phyloP scores from a whole-genome alignment of 2,329 filamentous ascomycete genomes.

The Botryotinia narcissicola region DNA sequence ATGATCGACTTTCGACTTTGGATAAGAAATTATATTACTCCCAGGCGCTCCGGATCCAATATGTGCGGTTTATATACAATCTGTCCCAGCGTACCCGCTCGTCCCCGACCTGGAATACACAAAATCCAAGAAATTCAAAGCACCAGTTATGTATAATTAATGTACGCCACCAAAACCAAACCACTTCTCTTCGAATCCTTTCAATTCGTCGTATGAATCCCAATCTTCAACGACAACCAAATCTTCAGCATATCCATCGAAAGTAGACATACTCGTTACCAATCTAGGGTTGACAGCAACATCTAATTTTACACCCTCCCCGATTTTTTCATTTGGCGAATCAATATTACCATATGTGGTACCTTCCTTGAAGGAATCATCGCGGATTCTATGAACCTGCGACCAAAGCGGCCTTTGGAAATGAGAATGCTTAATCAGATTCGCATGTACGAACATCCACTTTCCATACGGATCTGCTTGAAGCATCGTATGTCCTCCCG shows the following conservation, averaged over 20 bases:
- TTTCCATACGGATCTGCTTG: conserved; percentile 26
- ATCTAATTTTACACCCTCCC: conserved; percentile 26
- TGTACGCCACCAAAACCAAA: conserved; percentile 27
- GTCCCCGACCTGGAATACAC: background rate
- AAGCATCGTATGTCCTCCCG: conserved; percentile 29
- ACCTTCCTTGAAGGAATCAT: conserved; percentile 23
- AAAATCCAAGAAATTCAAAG: background rate
- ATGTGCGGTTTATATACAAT: background rate
- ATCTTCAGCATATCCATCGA: conserved; percentile 24
- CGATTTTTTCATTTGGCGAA: conserved; percentile 26
- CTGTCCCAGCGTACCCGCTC: background rate
- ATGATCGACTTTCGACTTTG: background rate
- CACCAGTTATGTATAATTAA: conserved; percentile 1
- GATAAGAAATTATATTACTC: background rate
- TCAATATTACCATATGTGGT: conserved; percentile 28
- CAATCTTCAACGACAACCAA: conserved; percentile 26
- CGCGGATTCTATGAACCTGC: conserved; percentile 23
- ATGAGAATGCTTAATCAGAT: conserved; percentile 27
- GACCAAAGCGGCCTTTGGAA: conserved; percentile 25
- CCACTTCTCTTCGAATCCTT: conserved; percentile 28
- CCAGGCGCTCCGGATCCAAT: background rate
- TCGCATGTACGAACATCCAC: conserved; percentile 31
- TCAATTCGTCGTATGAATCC: conserved; percentile 28
- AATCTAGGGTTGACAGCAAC: conserved; percentile 22
- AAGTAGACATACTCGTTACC: conserved; percentile 23